Evolutionary conservation across 768 basidiomycete species (phyloP).

Genomic region (Hydnomerulius pinastri): DNA sequence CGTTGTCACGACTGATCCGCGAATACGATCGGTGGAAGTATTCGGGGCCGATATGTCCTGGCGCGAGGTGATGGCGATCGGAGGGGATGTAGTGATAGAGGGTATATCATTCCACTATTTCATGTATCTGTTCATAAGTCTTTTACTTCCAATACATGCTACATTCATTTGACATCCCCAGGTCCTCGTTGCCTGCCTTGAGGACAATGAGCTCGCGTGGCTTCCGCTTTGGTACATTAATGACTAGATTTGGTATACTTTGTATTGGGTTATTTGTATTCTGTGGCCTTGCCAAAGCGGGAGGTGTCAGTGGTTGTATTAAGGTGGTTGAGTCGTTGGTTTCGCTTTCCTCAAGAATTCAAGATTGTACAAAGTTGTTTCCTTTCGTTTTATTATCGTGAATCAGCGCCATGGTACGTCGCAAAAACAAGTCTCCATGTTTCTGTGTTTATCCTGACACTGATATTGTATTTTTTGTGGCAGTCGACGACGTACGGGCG

Average conservation of each 20-base stretch:
- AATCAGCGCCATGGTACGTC: slow-evolving; percentile 28
- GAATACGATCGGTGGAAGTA: too few species aligned
- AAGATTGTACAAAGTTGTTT: slow-evolving; percentile 7
- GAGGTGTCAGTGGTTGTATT: background rate
- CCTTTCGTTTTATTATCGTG: background rate
- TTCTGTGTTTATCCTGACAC: too few species aligned
- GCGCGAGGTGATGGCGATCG: background rate
- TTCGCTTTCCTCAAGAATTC: slow-evolving; percentile 5
- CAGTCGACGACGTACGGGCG: slow-evolving; percentile 49
- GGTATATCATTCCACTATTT: background rate
- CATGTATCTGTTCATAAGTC: background rate
- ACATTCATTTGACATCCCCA: background rate
- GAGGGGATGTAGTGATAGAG: background rate
- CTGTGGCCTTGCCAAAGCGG: slow-evolving; percentile 16
- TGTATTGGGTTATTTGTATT: slow-evolving; percentile 22
- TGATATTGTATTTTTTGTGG: slow-evolving; percentile 10
- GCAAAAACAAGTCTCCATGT: too few species aligned
- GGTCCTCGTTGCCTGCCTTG: background rate
- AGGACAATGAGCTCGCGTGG: background rate
- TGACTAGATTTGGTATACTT: slow-evolving; percentile 4
- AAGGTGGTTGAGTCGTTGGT: slow-evolving; percentile 7
- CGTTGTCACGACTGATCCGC: too few species aligned
- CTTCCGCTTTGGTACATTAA: background rate
- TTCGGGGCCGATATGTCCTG: too few species aligned
- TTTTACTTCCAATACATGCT: background rate